These are phyloP conservation scores for Geosmithia flava DNA, from an alignment of 2,329 filamentous ascomycete species.

Conservation along the genomic window DNA sequence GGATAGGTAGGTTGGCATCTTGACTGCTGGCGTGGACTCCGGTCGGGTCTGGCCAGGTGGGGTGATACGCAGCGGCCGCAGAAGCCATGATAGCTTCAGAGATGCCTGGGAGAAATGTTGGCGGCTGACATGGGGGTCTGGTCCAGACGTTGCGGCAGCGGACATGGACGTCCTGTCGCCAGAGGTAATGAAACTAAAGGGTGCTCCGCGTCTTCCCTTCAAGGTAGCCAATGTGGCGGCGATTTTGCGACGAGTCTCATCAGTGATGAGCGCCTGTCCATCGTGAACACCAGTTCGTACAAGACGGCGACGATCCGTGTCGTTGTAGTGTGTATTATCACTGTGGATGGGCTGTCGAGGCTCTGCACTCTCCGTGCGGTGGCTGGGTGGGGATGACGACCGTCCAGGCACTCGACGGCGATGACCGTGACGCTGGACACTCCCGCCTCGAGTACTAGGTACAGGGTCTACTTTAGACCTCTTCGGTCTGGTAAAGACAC, in stretches of 20 bases:
- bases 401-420: background rate
- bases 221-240: constrained; percentile 3
- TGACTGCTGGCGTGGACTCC: constrained; percentile 1
- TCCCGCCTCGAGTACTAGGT: background rate
- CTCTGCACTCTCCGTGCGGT: no score
- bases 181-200: constrained; percentile 7
- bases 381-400: background rate
- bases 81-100: background rate
- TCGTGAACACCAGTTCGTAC: background rate
- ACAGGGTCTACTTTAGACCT: background rate
- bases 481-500: constrained; percentile 3
- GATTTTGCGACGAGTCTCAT: background rate
- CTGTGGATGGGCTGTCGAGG: no score
- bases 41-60: no score
- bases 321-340: no score
- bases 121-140: background rate
- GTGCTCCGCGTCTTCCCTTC: constrained; percentile 6
- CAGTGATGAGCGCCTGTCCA: background rate
- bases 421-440: no score
- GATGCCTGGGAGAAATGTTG: no score
- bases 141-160: background rate
- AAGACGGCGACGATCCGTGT: background rate
- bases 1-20: constrained; percentile 6
- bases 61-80: background rate
- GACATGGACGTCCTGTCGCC: constrained; percentile 3